A percentile compares a stretch with the other conserved stretches of the same genome.
Conservation (phyloP, 2,329 filamentous ascomycete species). For the Botrytis cinerea region DNA sequence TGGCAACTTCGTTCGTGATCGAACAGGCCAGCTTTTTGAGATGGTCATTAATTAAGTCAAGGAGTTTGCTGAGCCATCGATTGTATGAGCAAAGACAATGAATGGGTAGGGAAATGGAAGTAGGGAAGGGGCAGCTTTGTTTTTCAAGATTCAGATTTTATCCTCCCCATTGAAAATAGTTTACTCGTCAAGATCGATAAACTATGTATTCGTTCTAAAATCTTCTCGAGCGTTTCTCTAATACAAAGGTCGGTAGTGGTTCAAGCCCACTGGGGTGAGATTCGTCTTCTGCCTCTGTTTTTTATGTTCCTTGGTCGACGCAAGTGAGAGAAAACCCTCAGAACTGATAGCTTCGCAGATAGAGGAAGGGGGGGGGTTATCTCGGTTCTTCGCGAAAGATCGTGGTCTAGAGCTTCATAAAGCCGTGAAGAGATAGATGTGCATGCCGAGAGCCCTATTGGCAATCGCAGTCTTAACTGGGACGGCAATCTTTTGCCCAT, state of each 20-base stretch:
- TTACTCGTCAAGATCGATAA: neutral
- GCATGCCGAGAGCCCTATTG: neutral
- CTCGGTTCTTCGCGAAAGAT: neutral
- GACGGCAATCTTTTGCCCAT: too few relatives aligned
- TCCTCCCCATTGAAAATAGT: neutral
- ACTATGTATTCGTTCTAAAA: neutral
- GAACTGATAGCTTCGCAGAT: neutral
- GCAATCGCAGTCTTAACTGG: neutral
- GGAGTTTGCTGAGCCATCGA: neutral
- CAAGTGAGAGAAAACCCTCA: neutral
- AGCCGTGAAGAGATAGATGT: neutral
- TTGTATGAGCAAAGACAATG: neutral
- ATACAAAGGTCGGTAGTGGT: neutral
- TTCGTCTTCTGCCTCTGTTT: neutral
- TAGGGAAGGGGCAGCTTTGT: neutral
- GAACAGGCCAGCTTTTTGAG: neutral
- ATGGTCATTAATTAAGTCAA: neutral
- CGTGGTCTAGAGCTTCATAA: neutral
- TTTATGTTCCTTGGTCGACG: neutral
- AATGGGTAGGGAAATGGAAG: neutral
- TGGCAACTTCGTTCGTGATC: neutral
- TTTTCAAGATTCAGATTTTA: neutral
- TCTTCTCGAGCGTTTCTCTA: neutral
- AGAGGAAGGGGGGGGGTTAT: neutral
- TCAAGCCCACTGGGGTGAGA: slow-evolving; percentile 1